A percentile compares a stretch with the other conserved stretches of the same genome.
These are phyloP conservation scores for Botrytis hyacinthi DNA, from an alignment of 2,329 filamentous ascomycete genomes.

Conservation along the genomic window DNA sequence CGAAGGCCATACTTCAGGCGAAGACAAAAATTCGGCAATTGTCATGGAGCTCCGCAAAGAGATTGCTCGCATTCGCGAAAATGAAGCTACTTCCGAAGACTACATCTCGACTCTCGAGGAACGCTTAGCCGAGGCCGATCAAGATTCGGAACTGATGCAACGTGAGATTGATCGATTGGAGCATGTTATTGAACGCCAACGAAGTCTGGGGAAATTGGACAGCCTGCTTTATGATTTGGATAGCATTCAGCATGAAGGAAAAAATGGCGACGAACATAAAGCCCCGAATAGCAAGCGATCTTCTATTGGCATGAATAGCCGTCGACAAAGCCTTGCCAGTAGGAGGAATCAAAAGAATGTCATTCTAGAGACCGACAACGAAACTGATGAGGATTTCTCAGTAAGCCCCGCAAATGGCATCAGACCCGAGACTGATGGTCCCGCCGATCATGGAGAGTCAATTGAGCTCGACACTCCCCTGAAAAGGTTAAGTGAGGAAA, in stretches of 20 bases:
- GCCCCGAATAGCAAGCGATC: conserved; percentile 49
- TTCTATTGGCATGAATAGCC: conserved; percentile 44
- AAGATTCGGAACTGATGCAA: conserved; percentile 95
- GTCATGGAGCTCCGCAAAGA: conserved; percentile 89
- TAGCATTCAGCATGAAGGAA: conserved; percentile 62
- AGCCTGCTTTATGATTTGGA: conserved; percentile 90
- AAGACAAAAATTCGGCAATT: conserved; percentile 86
- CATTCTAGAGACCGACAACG: conserved; percentile 50
- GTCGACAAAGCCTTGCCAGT: conserved; percentile 52
- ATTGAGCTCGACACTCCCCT: conserved; percentile 41
- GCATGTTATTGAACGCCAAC: conserved; percentile 90
- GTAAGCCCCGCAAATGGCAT: conserved; percentile 26
- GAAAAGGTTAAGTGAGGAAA: conserved; percentile 37
- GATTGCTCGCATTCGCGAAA: conserved; percentile 81
- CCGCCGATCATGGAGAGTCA: conserved; percentile 38
- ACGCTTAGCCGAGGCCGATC: conserved; percentile 89
- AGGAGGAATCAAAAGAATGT: conserved; percentile 54
- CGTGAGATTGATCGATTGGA: conserved; percentile 92
- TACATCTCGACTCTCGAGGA: conserved; percentile 98
- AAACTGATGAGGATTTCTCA: conserved; percentile 29
- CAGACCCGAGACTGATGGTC: conserved; percentile 37
- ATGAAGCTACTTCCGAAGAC: conserved; percentile 86
- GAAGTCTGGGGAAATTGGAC: conserved; percentile 91
- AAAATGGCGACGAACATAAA: conserved; percentile 42
- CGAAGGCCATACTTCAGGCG: conserved; percentile 84